phyloP scores from a whole-genome alignment of 148 eudicot genomes.

The Tetragonia tetragonoides region DNA sequence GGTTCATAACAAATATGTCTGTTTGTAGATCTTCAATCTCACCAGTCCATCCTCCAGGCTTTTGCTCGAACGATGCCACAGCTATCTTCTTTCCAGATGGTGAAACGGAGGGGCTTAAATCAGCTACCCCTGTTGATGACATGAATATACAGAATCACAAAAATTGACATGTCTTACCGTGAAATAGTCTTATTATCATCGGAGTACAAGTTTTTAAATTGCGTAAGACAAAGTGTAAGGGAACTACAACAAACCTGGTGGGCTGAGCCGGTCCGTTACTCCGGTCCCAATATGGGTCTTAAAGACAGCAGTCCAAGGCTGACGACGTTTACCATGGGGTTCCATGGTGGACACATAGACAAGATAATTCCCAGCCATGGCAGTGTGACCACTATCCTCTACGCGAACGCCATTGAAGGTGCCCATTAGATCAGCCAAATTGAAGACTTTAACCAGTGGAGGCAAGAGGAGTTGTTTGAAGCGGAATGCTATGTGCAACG shows the following conservation, averaged over 20 bases:
- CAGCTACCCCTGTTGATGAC: background rate
- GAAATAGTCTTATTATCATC: no score
- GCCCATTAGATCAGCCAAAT: conserved; percentile 14
- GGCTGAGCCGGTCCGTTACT: conserved; percentile 17
- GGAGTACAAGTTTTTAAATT: no score
- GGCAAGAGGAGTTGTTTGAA: background rate
- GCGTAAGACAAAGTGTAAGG: background rate
- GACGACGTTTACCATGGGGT: background rate
- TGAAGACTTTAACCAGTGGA: background rate
- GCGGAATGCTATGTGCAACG: conserved; percentile 21
- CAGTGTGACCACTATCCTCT: conserved; percentile 27
- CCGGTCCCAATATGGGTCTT: conserved; percentile 20
- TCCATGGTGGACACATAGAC: conserved; percentile 24
- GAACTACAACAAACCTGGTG: background rate
- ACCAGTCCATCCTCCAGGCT: conserved; percentile 10
- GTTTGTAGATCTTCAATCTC: conserved; percentile 17
- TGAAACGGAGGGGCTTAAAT: conserved; percentile 15
- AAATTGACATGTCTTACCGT: no score
- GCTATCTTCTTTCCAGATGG: conserved; percentile 18
- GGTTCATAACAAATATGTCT: conserved; percentile 2
- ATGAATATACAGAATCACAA: no score
- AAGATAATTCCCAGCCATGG: conserved; percentile 12
- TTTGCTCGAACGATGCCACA: conserved; percentile 8
- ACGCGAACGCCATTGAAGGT: conserved; percentile 16
- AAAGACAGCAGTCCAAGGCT: conserved; percentile 33